A percentile compares a stretch with the other conserved stretches of the same genome.
Evolutionary conservation across 2,329 filamentous ascomycete species (phyloP).

Genomic region (Microthyrium microscopicum): DNA sequence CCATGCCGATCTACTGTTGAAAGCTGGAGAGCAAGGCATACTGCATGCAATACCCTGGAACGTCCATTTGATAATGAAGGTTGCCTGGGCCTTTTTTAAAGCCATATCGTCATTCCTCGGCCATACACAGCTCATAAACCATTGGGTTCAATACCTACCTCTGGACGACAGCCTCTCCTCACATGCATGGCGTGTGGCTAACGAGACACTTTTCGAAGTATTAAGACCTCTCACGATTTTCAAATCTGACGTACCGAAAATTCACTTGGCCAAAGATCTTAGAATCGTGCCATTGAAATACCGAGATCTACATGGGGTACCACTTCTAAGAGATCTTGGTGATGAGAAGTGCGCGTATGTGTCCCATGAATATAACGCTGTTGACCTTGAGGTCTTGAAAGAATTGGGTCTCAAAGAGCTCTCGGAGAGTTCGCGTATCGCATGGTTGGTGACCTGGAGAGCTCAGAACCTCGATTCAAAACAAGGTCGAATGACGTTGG

Average conservation of each 20-base stretch:
- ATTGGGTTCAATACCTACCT: conserved; percentile 7
- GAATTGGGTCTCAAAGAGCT: neutral
- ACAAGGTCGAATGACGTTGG: neutral
- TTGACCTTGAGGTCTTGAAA: conserved; percentile 5
- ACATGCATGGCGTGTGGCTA: too few species aligned
- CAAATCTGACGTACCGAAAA: too few species aligned
- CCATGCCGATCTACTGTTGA: conserved; percentile 15
- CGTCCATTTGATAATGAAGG: conserved; percentile 9
- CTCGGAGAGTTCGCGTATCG: conserved; percentile 2
- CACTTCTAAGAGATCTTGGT: conserved; percentile 5
- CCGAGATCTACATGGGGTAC: conserved; percentile 3
- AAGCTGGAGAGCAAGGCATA: conserved; percentile 12
- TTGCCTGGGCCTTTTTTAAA: conserved; percentile 10
- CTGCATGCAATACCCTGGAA: conserved; percentile 14
- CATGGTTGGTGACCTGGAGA: conserved; percentile 1
- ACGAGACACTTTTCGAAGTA: too few species aligned
- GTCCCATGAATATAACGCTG: conserved; percentile 4
- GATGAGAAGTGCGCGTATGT: neutral
- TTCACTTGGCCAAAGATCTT: conserved; percentile 18
- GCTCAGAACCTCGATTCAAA: neutral
- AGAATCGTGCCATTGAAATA: conserved; percentile 18
- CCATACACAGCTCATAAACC: conserved; percentile 4
- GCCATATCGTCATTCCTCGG: conserved; percentile 9
- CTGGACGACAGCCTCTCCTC: too few species aligned
- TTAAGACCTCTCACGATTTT: too few species aligned